Evolutionary conservation across 176 grass and related monocot genomes (phyloP).

Genomic region (Cocos nucifera): DNA sequence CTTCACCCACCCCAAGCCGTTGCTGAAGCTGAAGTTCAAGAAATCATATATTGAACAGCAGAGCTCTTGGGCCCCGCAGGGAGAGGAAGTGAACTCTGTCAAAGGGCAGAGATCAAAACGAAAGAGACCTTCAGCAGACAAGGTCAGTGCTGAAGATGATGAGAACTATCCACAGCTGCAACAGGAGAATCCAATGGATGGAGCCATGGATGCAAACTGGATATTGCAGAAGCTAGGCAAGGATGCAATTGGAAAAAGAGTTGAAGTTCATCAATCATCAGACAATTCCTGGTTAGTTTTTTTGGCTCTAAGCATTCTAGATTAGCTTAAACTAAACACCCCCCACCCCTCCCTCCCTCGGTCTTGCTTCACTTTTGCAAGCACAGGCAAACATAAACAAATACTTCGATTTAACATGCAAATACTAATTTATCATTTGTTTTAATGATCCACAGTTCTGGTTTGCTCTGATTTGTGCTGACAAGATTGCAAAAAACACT

Average conservation of each 20-base stretch:
- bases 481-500: too few relatives aligned
- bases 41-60: slow-evolving; percentile 75
- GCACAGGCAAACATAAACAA: too few relatives aligned
- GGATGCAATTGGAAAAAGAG: slow-evolving; percentile 13
- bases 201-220: not conserved
- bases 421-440: too few relatives aligned
- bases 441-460: too few relatives aligned
- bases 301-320: not conserved
- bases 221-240: slow-evolving; percentile 12
- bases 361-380: too few relatives aligned
- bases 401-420: too few relatives aligned
- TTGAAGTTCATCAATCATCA: slow-evolving; percentile 5
- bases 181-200: not conserved
- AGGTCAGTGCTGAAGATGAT: not conserved
- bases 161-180: not conserved
- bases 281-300: slow-evolving; percentile 6
- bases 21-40: slow-evolving; percentile 98
- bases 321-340: too few relatives aligned
- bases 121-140: slow-evolving; percentile 24
- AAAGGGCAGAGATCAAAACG: slow-evolving; percentile 98
- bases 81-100: slow-evolving; percentile 65
- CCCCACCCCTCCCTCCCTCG: too few relatives aligned
- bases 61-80: slow-evolving; percentile 48
- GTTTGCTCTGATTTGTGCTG: too few relatives aligned
- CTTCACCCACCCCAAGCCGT: slow-evolving; percentile 54